These are phyloP conservation scores for Violaceomyces palustris DNA, from an alignment of 1,284 basidiomycete genomes.

Conservation along the genomic window DNA sequence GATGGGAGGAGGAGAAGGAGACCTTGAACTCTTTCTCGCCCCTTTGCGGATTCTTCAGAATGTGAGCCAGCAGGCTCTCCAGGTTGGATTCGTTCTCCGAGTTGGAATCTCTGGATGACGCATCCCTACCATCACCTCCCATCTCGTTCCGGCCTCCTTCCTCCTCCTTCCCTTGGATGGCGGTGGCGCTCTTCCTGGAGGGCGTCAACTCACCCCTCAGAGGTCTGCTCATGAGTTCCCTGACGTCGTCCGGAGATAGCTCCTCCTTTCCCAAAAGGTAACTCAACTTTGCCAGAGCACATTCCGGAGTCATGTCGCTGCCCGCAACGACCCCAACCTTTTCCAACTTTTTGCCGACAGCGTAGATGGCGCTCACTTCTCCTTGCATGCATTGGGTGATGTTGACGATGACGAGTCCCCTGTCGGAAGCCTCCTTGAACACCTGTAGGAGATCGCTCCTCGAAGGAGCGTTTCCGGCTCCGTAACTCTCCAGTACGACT, in stretches of 20 bases:
- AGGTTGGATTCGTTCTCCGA: slow-evolving; percentile 13
- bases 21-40: neutral
- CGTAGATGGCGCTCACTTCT: slow-evolving; percentile 59
- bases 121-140: neutral
- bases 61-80: slow-evolving; percentile 21
- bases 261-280: slow-evolving; percentile 83
- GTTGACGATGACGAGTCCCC: slow-evolving; percentile 80
- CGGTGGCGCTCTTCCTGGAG: slow-evolving; percentile 4
- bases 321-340: slow-evolving; percentile 42
- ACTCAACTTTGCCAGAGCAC: slow-evolving; percentile 78
- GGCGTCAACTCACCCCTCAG: slow-evolving; percentile 79
- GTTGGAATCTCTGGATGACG: neutral
- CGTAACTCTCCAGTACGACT: slow-evolving; percentile 81
- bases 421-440: slow-evolving; percentile 71
- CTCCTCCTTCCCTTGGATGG: too few species aligned
- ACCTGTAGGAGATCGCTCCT: slow-evolving; percentile 56
- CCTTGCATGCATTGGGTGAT: slow-evolving; percentile 78
- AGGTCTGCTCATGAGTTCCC: slow-evolving; percentile 70
- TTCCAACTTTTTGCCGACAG: slow-evolving; percentile 70
- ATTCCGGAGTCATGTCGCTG: slow-evolving; percentile 88
- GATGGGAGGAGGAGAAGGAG: neutral
- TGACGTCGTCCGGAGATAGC: slow-evolving; percentile 65
- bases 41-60: slow-evolving; percentile 19
- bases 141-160: too few species aligned
- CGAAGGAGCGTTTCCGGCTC: slow-evolving; percentile 63